Percentiles rank a stretch among this genome's conserved stretches.
Evolutionary conservation across 2,329 filamentous ascomycete species (phyloP).

Genomic region (Beauveria brongniartii): DNA sequence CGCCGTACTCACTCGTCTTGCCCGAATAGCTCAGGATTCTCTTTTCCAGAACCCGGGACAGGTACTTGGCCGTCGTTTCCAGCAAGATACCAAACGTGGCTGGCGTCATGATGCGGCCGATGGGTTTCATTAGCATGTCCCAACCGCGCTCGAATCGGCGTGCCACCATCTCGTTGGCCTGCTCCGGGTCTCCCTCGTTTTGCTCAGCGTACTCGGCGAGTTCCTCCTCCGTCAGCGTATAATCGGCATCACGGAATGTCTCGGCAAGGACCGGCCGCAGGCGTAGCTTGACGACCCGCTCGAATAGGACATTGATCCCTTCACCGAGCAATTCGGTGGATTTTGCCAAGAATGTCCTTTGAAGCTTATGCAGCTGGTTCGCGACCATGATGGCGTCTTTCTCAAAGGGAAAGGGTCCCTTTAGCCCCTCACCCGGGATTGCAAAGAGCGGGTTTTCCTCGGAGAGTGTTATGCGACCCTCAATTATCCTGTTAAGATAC

Average conservation of each 20-base stretch:
- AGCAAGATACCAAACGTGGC: constrained; percentile 70
- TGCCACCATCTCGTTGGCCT: constrained; percentile 59
- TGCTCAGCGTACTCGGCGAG: constrained; percentile 46
- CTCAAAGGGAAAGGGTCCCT: constrained; percentile 70
- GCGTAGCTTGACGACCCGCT: constrained; percentile 77
- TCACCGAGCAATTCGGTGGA: constrained; percentile 75
- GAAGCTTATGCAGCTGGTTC: constrained; percentile 59
- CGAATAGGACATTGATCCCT: constrained; percentile 77
- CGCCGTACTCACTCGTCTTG: constrained; percentile 71
- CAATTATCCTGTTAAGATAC: constrained; percentile 81
- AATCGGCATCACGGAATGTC: constrained; percentile 87
- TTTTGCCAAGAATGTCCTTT: constrained; percentile 66
- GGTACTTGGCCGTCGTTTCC: constrained; percentile 62
- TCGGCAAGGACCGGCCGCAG: constrained; percentile 79
- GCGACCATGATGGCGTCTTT: constrained; percentile 65
- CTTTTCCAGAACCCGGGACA: constrained; percentile 77
- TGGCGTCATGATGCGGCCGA: constrained; percentile 75
- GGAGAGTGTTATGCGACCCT: constrained; percentile 48
- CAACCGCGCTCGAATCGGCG: constrained; percentile 77
- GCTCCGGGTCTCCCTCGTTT: constrained; percentile 45
- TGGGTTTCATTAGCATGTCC: constrained; percentile 76
- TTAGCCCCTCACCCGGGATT: constrained; percentile 37
- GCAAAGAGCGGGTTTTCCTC: constrained; percentile 28
- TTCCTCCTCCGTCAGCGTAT: constrained; percentile 59
- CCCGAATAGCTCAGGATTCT: constrained; percentile 74